Percentiles rank a stretch among this genome's conserved stretches.
phyloP scores from a whole-genome alignment of 2,329 filamentous ascomycete genomes.

The Alternaria ventricosa region DNA sequence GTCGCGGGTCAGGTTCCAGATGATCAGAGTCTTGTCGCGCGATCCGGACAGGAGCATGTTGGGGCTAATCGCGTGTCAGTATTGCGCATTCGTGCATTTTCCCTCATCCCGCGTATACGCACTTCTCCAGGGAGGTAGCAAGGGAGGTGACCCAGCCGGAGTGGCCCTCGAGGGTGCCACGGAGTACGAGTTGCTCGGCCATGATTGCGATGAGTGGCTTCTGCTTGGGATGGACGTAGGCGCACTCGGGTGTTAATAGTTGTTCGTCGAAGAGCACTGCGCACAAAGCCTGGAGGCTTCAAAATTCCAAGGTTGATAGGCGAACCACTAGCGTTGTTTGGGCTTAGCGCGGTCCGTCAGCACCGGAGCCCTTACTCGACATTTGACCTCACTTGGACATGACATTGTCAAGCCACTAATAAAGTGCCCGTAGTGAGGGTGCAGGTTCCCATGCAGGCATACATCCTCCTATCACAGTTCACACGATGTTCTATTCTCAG shows the following conservation, averaged over 20 bases:
- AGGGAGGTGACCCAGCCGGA: conserved; percentile 99
- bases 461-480: no score
- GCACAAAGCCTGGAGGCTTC: conserved; percentile 6
- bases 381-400: background rate
- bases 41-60: conserved; percentile 99
- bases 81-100: conserved; percentile 21
- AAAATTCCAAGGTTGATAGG: conserved; percentile 14
- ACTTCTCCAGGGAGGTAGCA: conserved; percentile 99
- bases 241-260: conserved; percentile 38
- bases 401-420: background rate
- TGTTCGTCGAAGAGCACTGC: conserved; percentile 16
- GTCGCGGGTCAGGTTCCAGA: conserved; percentile 99
- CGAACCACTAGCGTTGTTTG: conserved; percentile 3
- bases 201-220: conserved; percentile 60
- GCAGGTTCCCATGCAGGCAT: no score
- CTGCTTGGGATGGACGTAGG: conserved; percentile 40
- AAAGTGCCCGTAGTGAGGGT: background rate
- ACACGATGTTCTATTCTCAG: no score
- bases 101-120: conserved; percentile 21
- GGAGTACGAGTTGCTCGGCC: conserved; percentile 94
- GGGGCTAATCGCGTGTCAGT: conserved; percentile 67
- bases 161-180: conserved; percentile 98
- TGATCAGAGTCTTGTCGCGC: conserved; percentile 99
- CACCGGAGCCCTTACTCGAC: background rate
- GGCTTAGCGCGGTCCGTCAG: conserved; percentile 2